Evolutionary conservation across 2,329 filamentous ascomycete genomes (phyloP).

Genomic region (Pestalotiopsis fici): DNA sequence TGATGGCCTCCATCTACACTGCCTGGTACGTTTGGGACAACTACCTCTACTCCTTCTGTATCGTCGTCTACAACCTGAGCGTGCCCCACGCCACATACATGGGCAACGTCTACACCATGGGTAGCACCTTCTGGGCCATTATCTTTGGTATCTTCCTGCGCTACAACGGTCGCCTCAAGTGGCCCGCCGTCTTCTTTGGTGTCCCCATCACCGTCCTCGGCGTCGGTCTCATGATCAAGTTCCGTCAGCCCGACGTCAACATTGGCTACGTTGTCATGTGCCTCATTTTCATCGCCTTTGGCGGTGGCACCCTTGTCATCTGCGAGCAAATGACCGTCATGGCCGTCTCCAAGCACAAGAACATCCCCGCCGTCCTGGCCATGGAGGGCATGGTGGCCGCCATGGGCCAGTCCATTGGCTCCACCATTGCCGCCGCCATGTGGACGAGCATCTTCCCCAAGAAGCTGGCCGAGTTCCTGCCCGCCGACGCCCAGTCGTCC

Average conservation of each 20-base stretch:
- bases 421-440: conserved; percentile 56
- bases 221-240: conserved; percentile 53
- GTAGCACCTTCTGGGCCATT: conserved; percentile 42
- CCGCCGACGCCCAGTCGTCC: conserved; percentile 32
- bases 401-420: conserved; percentile 56
- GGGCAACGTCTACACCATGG: conserved; percentile 38
- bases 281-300: conserved; percentile 53
- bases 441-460: conserved; percentile 55
- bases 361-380: conserved; percentile 55
- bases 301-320: conserved; percentile 55
- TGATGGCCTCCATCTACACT: conserved; percentile 31
- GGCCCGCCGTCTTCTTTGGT: conserved; percentile 33
- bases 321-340: conserved; percentile 57
- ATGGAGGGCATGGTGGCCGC: conserved; percentile 55
- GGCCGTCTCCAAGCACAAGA: conserved; percentile 52
- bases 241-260: conserved; percentile 47
- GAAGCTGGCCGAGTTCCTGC: conserved; percentile 47
- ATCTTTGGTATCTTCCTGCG: conserved; percentile 47
- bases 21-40: conserved; percentile 39
- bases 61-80: conserved; percentile 33
- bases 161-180: conserved; percentile 49
- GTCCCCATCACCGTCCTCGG: conserved; percentile 50
- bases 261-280: conserved; percentile 53
- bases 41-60: conserved; percentile 43
- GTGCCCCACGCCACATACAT: conserved; percentile 33